phyloP scores from a whole-genome alignment of 179 eudicot species.

The Monotropa hypopitys region DNA sequence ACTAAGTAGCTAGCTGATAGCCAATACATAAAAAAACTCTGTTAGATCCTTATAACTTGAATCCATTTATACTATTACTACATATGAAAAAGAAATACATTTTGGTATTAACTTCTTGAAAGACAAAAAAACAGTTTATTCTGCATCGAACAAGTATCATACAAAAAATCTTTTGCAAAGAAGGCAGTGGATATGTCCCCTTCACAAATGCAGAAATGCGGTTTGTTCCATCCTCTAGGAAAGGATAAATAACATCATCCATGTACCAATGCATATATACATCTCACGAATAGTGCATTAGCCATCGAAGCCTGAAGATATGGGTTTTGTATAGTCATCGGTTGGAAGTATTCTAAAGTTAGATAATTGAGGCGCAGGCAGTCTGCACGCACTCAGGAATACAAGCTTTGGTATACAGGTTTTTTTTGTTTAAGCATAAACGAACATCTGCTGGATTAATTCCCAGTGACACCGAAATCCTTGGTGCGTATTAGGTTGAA shows the following conservation, averaged over 20 bases:
- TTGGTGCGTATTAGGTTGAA: constrained; percentile 2
- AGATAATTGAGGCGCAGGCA: neutral
- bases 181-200: neutral
- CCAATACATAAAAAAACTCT: no score
- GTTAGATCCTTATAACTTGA: no score
- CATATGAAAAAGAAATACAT: neutral
- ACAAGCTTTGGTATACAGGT: neutral
- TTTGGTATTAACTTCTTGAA: neutral
- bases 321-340: neutral
- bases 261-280: neutral
- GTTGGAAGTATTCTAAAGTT: neutral
- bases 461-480: constrained; percentile 6
- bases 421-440: neutral
- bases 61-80: no score
- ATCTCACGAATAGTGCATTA: neutral
- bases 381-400: neutral
- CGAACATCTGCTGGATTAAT: neutral
- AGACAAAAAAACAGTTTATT: neutral
- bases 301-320: neutral
- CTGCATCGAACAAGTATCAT: neutral
- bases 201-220: neutral
- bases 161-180: neutral
- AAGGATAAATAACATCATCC: neutral
- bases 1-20: no score
- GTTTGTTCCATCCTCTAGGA: neutral